phyloP scores from a whole-genome alignment of 495 filamentous ascomycete species.

The Paragyromitra xinjiangensis region DNA sequence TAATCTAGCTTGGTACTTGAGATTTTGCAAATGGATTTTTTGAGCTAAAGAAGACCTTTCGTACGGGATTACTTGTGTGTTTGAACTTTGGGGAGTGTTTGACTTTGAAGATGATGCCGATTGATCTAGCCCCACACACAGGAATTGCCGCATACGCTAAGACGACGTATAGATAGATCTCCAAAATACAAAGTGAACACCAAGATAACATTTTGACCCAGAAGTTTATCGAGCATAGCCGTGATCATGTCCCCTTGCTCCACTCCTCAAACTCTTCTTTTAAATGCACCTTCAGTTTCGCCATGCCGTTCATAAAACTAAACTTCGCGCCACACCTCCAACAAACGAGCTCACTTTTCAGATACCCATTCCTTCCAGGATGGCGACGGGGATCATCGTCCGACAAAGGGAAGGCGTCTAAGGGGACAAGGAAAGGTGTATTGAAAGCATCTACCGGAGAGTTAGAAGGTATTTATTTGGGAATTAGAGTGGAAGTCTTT shows the following conservation, averaged over 20 bases:
- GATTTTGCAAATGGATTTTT: too few relatives aligned
- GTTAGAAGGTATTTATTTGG: slow-evolving; percentile 7
- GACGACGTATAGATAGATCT: too few relatives aligned
- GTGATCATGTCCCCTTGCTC: slow-evolving; percentile 63
- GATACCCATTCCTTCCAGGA: slow-evolving; percentile 57
- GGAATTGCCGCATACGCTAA: too few relatives aligned
- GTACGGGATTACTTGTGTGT: too few relatives aligned
- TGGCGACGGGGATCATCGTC: slow-evolving; percentile 69
- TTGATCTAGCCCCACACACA: too few relatives aligned
- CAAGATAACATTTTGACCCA: neutral
- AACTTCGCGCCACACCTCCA: slow-evolving; percentile 86
- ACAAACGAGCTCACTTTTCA: slow-evolving; percentile 70
- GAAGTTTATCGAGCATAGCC: neutral
- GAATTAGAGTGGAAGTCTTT: neutral
- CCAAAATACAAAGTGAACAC: neutral
- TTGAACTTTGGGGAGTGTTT: too few relatives aligned
- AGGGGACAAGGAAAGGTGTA: slow-evolving; percentile 80
- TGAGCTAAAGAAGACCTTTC: too few relatives aligned
- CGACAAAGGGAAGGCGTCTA: slow-evolving; percentile 81
- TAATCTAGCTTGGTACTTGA: too few relatives aligned
- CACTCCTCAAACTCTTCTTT: slow-evolving; percentile 81
- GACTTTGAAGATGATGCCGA: too few relatives aligned
- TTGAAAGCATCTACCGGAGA: slow-evolving; percentile 70
- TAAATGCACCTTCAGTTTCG: slow-evolving; percentile 81
- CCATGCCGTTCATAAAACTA: slow-evolving; percentile 55